These are phyloP conservation scores for Fusarium cyanostomum DNA, from an alignment of 2,329 filamentous ascomycete genomes.

Conservation along the genomic window DNA sequence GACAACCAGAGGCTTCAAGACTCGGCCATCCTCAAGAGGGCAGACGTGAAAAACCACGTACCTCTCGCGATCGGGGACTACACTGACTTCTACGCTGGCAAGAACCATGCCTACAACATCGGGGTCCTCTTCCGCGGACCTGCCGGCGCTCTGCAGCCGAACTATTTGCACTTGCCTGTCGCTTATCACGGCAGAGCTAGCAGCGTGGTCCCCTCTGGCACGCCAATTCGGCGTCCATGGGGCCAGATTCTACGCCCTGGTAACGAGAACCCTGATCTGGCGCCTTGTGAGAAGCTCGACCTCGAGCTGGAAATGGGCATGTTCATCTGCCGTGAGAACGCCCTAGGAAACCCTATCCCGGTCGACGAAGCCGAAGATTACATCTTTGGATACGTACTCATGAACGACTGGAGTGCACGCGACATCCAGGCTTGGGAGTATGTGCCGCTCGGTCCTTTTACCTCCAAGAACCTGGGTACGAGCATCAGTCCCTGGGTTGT, in stretches of 20 bases:
- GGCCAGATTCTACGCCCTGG: constrained; percentile 71
- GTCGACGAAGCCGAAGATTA: constrained; percentile 74
- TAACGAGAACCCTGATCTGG: constrained; percentile 62
- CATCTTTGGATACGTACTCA: constrained; percentile 74
- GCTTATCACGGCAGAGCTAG: constrained; percentile 84
- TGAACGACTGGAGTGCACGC: constrained; percentile 72
- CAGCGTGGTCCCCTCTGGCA: constrained; percentile 78
- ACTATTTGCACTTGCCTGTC: constrained; percentile 83
- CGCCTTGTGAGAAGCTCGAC: constrained; percentile 71
- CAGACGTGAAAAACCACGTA: constrained; percentile 71
- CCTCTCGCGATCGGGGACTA: constrained; percentile 84
- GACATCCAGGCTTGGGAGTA: constrained; percentile 72
- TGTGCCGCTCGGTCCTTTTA: constrained; percentile 69
- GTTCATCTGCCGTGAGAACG: constrained; percentile 74
- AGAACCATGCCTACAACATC: constrained; percentile 77
- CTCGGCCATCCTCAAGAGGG: constrained; percentile 41
- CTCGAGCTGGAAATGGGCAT: constrained; percentile 82
- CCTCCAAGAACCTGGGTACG: constrained; percentile 69
- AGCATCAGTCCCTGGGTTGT: constrained; percentile 71
- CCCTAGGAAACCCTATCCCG: constrained; percentile 71
- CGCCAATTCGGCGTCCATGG: constrained; percentile 74
- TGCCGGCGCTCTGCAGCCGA: constrained; percentile 78
- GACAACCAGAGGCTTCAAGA: constrained; percentile 49
- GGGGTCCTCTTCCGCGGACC: constrained; percentile 78
- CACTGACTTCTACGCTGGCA: constrained; percentile 84